Conservation (phyloP, 2,329 filamentous ascomycete species). For the Hymenoscyphus fraxineus region DNA sequence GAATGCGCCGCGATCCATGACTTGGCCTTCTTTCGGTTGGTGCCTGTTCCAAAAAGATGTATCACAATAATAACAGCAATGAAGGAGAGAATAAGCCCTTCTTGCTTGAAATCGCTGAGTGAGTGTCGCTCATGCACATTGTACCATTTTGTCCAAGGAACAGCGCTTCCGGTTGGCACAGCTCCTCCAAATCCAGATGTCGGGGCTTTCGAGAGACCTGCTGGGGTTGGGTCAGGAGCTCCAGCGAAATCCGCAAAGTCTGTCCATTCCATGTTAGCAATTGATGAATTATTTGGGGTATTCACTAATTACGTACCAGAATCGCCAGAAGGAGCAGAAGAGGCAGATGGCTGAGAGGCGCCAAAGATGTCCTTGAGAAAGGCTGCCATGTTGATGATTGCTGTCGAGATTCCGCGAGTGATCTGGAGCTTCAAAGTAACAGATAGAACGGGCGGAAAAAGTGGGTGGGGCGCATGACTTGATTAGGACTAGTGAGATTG, state of each 20-base stretch:
- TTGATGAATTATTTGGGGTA: conserved; percentile 5
- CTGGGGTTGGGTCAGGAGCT: conserved; percentile 63
- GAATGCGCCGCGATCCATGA: conserved; percentile 76
- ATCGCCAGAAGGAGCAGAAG: conserved; percentile 51
- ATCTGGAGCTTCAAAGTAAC: background rate
- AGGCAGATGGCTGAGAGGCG: conserved; percentile 57
- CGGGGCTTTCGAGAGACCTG: conserved; percentile 42
- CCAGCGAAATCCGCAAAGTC: conserved; percentile 94
- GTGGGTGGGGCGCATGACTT: background rate
- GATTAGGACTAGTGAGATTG: background rate
- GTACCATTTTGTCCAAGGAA: conserved; percentile 92
- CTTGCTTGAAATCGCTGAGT: conserved; percentile 78
- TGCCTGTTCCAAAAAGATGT: conserved; percentile 75
- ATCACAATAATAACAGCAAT: conserved; percentile 71
- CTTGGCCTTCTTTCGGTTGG: conserved; percentile 76
- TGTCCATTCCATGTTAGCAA: conserved; percentile 39
- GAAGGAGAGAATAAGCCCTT: conserved; percentile 75
- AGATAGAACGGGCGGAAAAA: background rate
- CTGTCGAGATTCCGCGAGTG: background rate
- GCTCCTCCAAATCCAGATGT: conserved; percentile 42
- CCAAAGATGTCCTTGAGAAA: conserved; percentile 59
- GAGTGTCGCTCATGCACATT: conserved; percentile 89
- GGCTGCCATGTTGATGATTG: conserved; percentile 31
- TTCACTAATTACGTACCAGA: conserved; percentile 51
- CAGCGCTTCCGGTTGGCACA: conserved; percentile 45